Percentiles rank a stretch among this genome's conserved stretches.
Evolutionary conservation across 2,329 filamentous ascomycete species (phyloP).

Genomic region (Fusarium sp.): DNA sequence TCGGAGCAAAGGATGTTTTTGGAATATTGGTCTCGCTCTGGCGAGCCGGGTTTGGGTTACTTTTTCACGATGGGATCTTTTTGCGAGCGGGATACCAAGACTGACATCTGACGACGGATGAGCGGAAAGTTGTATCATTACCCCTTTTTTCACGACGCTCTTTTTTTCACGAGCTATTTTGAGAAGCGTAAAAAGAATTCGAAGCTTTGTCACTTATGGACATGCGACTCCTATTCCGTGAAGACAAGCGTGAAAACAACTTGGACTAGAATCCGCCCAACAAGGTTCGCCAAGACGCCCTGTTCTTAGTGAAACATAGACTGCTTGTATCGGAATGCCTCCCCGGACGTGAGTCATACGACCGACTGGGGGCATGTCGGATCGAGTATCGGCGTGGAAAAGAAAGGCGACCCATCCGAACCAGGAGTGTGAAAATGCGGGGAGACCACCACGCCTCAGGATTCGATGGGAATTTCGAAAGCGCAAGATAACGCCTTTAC

Average conservation of each 20-base stretch:
- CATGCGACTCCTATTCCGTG: not conserved
- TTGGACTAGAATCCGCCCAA: constrained; percentile 8
- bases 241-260: constrained; percentile 4
- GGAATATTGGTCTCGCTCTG: constrained; percentile 1
- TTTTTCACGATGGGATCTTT: constrained; percentile 28
- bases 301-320: constrained; percentile 37
- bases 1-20: constrained; percentile 23
- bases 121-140: constrained; percentile 44
- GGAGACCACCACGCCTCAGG: constrained; percentile 12
- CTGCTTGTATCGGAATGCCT: constrained; percentile 31
- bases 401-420: constrained; percentile 29
- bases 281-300: constrained; percentile 24
- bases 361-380: constrained; percentile 12
- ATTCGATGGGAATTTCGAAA: constrained; percentile 16
- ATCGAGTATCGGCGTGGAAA: constrained; percentile 7
- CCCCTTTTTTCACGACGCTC: constrained; percentile 43
- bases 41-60: constrained; percentile 12
- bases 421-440: constrained; percentile 27
- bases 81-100: constrained; percentile 36
- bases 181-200: constrained; percentile 15
- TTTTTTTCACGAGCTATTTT: constrained; percentile 27
- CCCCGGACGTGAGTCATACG: constrained; percentile 40
- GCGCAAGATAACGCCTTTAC: not conserved
- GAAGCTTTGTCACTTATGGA: constrained; percentile 9
- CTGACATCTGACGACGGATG: constrained; percentile 36